Evolutionary conservation across 805 yeast genomes (phyloP), one percentile per base, ranked within the genome.

Genomic region (Candida suzukii): DNA sequence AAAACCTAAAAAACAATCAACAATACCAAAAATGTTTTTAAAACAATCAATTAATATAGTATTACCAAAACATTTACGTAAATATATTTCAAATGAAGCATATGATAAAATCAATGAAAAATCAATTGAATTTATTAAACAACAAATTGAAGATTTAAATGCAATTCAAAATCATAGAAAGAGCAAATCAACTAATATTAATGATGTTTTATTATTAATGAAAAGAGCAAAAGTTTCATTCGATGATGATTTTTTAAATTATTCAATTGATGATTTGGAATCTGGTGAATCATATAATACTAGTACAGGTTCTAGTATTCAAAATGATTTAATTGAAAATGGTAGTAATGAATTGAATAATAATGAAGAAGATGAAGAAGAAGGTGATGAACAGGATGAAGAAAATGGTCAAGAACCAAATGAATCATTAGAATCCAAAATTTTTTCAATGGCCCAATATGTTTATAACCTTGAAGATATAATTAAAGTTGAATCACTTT

Each of bases 61-160:
- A 5, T 39, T 50, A 8, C 54, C 57, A 5, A 46, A 43, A 20
- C 41, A 39, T 8, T 22, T 44, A 19, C 47, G 41, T 10, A 38
- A 48, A 36, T 40, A 52, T 18, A 37, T 52, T 4, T 51, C 61
- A 0, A 35, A 43, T 2, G 57, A 57, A 7, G 38, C 58, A 0
- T 42, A 60, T 20, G 32, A 41, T n/a, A 42, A 49, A n/a, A 42
- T 69, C 18, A 64, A 63, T 24, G 48, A 48, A 12, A 56, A 61
- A 34, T 61, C 69, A 2, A 52, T 55, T 19, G 61, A 58, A 33
- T 70, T 70, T 37, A 51, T 69, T 32, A 45, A 49, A 20, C 63
- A 61, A 19, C 61, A 68, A 41, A 42, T 63, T 46, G 43, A 39
- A 0, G 71, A 68, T 43, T 50, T 68, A 37, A 46, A 53, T 18